These are phyloP conservation scores for Penicillium sp. DNA, from an alignment of 2,329 filamentous ascomycete genomes.

Conservation along the genomic window DNA sequence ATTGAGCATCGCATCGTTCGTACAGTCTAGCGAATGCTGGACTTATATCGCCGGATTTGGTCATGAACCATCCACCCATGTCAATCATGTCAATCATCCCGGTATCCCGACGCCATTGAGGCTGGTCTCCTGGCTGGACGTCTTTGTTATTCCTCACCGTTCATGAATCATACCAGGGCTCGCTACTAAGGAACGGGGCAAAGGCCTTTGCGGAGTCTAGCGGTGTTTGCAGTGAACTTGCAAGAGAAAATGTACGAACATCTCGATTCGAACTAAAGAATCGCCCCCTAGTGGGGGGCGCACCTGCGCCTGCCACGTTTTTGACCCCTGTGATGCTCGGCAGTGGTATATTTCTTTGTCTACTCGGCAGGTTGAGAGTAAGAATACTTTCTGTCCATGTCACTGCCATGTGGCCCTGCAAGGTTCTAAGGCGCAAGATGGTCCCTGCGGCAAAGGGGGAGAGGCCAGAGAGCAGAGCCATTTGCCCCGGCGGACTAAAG, in stretches of 20 bases:
- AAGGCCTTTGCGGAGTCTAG: too few relatives aligned
- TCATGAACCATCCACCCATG: neutral
- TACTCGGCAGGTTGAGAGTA: neutral
- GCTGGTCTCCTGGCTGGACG: neutral
- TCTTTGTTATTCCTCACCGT: neutral
- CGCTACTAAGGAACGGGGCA: neutral
- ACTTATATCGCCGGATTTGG: neutral
- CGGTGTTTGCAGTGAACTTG: conserved; percentile 2
- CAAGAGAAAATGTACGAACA: neutral
- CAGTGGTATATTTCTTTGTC: neutral
- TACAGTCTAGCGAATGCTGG: neutral
- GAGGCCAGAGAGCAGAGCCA: too few relatives aligned
- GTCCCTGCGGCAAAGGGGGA: neutral
- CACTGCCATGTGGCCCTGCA: conserved; percentile 8
- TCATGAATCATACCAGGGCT: neutral
- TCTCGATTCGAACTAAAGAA: neutral
- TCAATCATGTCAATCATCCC: too few relatives aligned
- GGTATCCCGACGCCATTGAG: too few relatives aligned
- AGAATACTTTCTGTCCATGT: neutral
- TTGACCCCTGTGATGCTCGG: conserved; percentile 1
- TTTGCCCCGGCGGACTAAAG: too few relatives aligned
- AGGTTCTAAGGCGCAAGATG: neutral
- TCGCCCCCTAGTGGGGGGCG: conserved; percentile 19
- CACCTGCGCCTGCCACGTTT: conserved; percentile 29
- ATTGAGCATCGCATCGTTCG: too few relatives aligned